Base-by-base conservation (phyloP, 345 rosid genomes). In the Citrus glauca region DNA sequence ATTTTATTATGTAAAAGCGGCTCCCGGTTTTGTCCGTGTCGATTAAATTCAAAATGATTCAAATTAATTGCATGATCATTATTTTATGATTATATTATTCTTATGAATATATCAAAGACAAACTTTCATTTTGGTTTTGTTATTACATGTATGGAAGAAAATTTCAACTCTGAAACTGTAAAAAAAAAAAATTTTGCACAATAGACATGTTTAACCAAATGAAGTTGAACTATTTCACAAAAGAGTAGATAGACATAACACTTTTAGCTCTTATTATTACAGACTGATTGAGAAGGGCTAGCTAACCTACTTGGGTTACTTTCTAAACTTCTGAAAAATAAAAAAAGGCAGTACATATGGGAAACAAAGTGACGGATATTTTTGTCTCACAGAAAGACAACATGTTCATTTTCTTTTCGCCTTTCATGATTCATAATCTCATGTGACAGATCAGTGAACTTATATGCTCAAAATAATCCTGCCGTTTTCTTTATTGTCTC, bases 371-470 rank as follows among this genome's bases (percentile, higher is more conserved):
- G 67, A 30, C 40, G 4, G 63, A 79, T 24, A 20, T 60, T 77
- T 78, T 79, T 85, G 82, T 82, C 72, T 80, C 74, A 65, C n/a
- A 55, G 76, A 70, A 69, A 82, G 84, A 82, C 79, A 84, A 68
- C 64, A 77, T 74, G 72, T 27, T 69, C 77, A 60, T 66, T 69
- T 74, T 42, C 62, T 73, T 61, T 71, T 69, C n/a, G 72, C 61
- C 67, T 79, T 76, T 66, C 82, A 45, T 45, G 5, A 45, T 3
- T 45, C 50, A 45, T 45, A 16, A 73, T 82, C 42, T 82, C 42
- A 65, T 65, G 82, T 83, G 35, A 73, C 33, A 28, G 69, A 65
- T 65, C 25, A 19, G 20, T 72, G 22, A 73, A 74, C 45, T 81
- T 76, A 40, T 69, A 70, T 79, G 72, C 80, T 79, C 71, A 77